Evolutionary conservation across 345 rosid species (phyloP), one percentile per base, ranked within the genome.

Genomic region (Triadica sebifera): DNA sequence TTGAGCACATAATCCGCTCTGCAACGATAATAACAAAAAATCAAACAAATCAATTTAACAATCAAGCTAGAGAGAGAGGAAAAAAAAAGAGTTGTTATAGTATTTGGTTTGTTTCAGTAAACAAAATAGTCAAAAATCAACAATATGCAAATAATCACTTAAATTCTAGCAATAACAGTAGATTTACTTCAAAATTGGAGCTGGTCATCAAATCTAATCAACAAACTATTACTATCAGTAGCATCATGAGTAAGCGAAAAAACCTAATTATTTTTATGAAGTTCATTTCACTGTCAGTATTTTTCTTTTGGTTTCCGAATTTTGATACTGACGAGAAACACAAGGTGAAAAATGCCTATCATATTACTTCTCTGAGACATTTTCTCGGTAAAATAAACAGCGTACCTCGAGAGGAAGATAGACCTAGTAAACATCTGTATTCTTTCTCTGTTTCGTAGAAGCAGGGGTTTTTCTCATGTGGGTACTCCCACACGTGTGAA

Each of bases 1-100:
- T 63, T 75, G 53, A 84, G 69, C 56, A 82, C 78, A 38, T 85
- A 76, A 56, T 82, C 84, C 65, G 73, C 78, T 81, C 92, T 93
- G 87, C 41, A 60, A 15, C 22, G 72, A 9, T 29, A 72, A 49
- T 7, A 37, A 65, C 22, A 58, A n/a, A 43, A 67, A 62, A 56
- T 60, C 25, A 49, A 34, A 37, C 20, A 59, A 52, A 58, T 13
- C 38, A 34, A 39, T 8, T 3, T 1, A 25, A 24, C 24, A 45
- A 55, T 8, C n/a, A n/a, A n/a, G n/a, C n/a, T n/a, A n/a, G n/a
- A 12, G 6, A 3, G 2, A 57, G 45, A 24, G 17, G 8, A 56
- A 47, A 55, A 5, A 17, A 8, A 39, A 8, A 12, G 15, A 19
- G 24, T 46, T 20, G n/a, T n/a, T n/a, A n/a, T n/a, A 61, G 22